Evolutionary conservation across 345 rosid species (phyloP), one percentile per base, ranked within the genome.

Genomic region (Cochlearia excelsa): DNA sequence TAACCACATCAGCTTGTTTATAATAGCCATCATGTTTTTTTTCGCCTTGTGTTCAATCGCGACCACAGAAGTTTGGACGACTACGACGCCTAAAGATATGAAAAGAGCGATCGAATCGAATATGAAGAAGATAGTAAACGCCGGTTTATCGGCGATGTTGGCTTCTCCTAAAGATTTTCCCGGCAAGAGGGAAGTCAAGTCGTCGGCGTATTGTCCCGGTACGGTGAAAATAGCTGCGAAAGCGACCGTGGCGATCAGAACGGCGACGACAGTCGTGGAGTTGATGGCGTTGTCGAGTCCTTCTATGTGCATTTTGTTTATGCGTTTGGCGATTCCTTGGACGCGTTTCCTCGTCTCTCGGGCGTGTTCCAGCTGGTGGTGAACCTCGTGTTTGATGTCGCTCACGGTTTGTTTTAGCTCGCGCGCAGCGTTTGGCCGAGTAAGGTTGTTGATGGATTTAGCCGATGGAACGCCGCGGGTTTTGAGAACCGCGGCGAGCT

Each of bases 241-340:
- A 7, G 98, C 90, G 11, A 92, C 96, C 0, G 98, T 88, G 30
- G 98, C 96, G 9, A 92, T 92, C 23, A 92, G 82, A 54, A 88
- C 98, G 0, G 96, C 98, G 0, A 92, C 98, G 0, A 92, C 96
- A 0, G 98, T 92, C 10, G 98, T 86, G 63, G 96, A 88, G 77
- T 86, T 91, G 41, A 91, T 84, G 0, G 98, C 96, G 11, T 91
- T 91, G 85, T 91, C 90, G 23, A 91, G 92, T 45, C 98, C 98
- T 61, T 86, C 96, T 0, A 74, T 50, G 9, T 91, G 96, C 96
- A 91, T 84, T 73, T 88, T 88, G 76, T 83, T 84, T 50, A 91
- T 57, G 46, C 87, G 87, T 74, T 88, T 88, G 1, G 96, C 95
- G 3, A 91, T 88, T 61, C 90, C 92, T 54, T 88, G 96, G 45